Evolutionary conservation across 352 stramenopile species (phyloP).

Genomic region (Halophytophthora polymorphica): DNA sequence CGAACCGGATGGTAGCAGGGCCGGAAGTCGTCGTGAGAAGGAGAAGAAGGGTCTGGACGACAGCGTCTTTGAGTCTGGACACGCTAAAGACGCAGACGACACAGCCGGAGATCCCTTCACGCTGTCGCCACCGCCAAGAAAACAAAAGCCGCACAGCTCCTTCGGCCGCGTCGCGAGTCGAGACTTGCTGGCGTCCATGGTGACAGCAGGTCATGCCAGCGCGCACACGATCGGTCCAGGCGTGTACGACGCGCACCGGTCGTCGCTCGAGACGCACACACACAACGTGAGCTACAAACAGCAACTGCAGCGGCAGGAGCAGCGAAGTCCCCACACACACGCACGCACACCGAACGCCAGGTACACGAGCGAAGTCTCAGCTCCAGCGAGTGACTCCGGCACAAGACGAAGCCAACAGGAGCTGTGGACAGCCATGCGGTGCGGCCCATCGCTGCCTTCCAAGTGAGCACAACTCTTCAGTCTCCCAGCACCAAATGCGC

Average conservation of each 20-base stretch:
- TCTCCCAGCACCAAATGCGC: too few relatives aligned
- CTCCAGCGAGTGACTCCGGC: neutral
- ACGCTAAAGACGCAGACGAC: neutral
- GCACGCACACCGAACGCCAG: too few relatives aligned
- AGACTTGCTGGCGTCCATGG: constrained; percentile 51
- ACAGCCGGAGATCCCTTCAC: neutral
- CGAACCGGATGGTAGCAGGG: neutral
- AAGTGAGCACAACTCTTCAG: constrained; percentile 15
- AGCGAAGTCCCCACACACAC: too few relatives aligned
- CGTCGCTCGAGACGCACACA: constrained; percentile 19
- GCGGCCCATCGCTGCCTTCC: constrained; percentile 18
- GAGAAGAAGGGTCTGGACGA: constrained; percentile 2
- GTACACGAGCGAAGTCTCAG: constrained; percentile 3
- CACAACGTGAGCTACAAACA: constrained; percentile 48
- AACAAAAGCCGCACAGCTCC: constrained; percentile 13
- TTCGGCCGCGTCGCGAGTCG: constrained; percentile 35
- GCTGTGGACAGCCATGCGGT: constrained; percentile 34
- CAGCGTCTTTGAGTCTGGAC: too few relatives aligned
- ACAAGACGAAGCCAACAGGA: constrained; percentile 14
- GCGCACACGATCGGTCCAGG: constrained; percentile 28
- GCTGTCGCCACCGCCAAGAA: constrained; percentile 6
- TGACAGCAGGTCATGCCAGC: constrained; percentile 39
- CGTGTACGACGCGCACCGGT: constrained; percentile 27
- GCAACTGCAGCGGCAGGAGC: constrained; percentile 14
- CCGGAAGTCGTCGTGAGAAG: neutral